phyloP scores from a whole-genome alignment of 352 stramenopile species.

The Phytophthora ohioensis region DNA sequence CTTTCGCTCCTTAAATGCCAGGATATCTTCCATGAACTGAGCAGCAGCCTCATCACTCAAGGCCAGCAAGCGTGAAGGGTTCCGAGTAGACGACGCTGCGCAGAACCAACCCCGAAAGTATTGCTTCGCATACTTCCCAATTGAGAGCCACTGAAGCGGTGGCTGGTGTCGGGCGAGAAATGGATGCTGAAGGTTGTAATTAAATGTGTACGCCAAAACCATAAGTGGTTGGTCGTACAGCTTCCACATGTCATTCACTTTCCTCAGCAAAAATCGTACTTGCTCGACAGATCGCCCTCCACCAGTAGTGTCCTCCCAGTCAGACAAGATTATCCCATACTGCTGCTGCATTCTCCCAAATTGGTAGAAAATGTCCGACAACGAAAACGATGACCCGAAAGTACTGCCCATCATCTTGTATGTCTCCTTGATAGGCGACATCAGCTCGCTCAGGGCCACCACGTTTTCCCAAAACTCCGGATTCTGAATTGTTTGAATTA shows the following conservation, averaged over 20 bases:
- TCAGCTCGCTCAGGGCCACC: constrained; percentile 76
- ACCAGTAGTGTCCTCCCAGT: constrained; percentile 72
- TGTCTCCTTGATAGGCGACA: constrained; percentile 83
- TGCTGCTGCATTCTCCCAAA: constrained; percentile 85
- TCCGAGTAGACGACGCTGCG: constrained; percentile 34
- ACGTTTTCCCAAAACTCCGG: constrained; percentile 81
- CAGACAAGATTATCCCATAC: constrained; percentile 69
- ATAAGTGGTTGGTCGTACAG: constrained; percentile 81
- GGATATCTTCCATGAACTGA: constrained; percentile 77
- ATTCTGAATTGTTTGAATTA: constrained; percentile 69
- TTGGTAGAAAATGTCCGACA: constrained; percentile 81
- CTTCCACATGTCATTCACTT: constrained; percentile 76
- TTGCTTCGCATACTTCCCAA: constrained; percentile 81
- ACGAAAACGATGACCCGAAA: constrained; percentile 49
- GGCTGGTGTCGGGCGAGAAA: constrained; percentile 58
- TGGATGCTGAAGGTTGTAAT: constrained; percentile 73
- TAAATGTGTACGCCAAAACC: constrained; percentile 75
- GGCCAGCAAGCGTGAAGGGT: constrained; percentile 35
- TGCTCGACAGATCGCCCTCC: constrained; percentile 59
- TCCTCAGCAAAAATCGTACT: constrained; percentile 64
- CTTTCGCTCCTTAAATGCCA: constrained; percentile 81
- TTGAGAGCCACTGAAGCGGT: constrained; percentile 74
- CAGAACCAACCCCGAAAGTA: constrained; percentile 83
- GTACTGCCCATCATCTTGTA: constrained; percentile 67
- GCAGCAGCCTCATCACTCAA: constrained; percentile 66